Conservation (phyloP, 257 asterid genomes). For the Ilex aquifolium region DNA sequence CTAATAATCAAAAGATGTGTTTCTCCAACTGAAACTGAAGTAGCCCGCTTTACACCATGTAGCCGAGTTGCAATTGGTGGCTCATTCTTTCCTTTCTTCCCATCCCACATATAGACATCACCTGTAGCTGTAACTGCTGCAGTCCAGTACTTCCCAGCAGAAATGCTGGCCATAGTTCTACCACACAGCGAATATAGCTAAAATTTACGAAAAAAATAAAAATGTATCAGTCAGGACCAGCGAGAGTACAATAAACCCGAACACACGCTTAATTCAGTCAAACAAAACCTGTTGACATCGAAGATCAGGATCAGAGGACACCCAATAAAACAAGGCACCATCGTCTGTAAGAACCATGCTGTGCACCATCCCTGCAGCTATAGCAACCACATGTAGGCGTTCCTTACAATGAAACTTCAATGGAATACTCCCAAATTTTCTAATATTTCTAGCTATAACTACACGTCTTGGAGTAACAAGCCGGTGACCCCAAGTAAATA, state of each 20-base stretch:
- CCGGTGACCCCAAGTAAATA: slow-evolving; percentile 98
- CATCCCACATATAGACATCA: slow-evolving; percentile 91
- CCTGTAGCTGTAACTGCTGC: slow-evolving; percentile 88
- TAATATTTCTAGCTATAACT: slow-evolving; percentile 53
- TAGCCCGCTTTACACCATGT: slow-evolving; percentile 92
- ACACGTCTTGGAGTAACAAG: slow-evolving; percentile 92
- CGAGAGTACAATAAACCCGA: no score
- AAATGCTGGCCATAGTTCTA: slow-evolving; percentile 51
- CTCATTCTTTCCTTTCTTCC: slow-evolving; percentile 51
- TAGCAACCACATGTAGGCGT: slow-evolving; percentile 65
- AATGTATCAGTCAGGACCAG: neutral
- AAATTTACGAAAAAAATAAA: slow-evolving; percentile 10
- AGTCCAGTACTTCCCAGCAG: slow-evolving; percentile 96
- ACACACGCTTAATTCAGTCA: neutral
- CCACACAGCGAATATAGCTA: slow-evolving; percentile 72
- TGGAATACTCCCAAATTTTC: slow-evolving; percentile 51
- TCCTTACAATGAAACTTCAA: slow-evolving; percentile 80
- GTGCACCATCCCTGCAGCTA: slow-evolving; percentile 90
- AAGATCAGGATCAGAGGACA: slow-evolving; percentile 79
- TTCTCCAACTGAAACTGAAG: slow-evolving; percentile 93
- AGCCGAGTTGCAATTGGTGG: slow-evolving; percentile 59
- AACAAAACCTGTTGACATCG: slow-evolving; percentile 69
- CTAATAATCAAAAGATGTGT: slow-evolving; percentile 72
- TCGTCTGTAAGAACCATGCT: slow-evolving; percentile 88
- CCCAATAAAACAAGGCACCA: slow-evolving; percentile 90